phyloP scores from a whole-genome alignment of 257 asterid species.

The Dorcoceras hygrometricum region DNA sequence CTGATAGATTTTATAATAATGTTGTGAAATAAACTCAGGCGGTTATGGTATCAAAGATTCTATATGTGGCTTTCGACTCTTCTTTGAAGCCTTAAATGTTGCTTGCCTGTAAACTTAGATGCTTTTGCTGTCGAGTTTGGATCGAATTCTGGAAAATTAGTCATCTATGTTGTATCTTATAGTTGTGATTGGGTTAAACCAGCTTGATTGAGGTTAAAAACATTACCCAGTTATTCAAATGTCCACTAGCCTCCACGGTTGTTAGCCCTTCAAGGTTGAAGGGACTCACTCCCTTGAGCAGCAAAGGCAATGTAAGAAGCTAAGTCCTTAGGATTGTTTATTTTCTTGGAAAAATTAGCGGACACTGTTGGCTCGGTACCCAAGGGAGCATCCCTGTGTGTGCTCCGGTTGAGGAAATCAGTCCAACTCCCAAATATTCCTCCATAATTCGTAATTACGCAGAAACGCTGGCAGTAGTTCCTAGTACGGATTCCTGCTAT shows the following conservation, averaged over 20 bases:
- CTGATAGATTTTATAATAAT: background rate
- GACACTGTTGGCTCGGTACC: background rate
- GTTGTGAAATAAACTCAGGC: background rate
- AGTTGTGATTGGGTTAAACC: background rate
- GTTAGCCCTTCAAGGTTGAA: background rate
- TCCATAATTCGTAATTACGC: too few species aligned
- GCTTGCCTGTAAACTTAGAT: background rate
- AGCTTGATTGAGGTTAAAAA: background rate
- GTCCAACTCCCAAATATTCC: too few species aligned
- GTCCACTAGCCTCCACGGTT: background rate
- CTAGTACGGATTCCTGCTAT: too few species aligned
- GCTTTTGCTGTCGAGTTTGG: background rate
- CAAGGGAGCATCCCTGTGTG: background rate
- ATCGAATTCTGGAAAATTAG: background rate
- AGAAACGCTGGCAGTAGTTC: too few species aligned
- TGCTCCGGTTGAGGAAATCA: too few species aligned
- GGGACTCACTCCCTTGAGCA: background rate
- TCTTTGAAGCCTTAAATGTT: conserved; percentile 5
- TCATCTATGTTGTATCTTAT: background rate
- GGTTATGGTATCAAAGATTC: background rate
- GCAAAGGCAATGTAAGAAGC: background rate
- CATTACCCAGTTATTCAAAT: background rate
- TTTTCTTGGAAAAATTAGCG: background rate
- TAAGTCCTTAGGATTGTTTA: background rate
- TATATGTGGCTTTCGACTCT: background rate